Conservation (phyloP, 352 stramenopile species). For the Phytophthora boehmeriae region DNA sequence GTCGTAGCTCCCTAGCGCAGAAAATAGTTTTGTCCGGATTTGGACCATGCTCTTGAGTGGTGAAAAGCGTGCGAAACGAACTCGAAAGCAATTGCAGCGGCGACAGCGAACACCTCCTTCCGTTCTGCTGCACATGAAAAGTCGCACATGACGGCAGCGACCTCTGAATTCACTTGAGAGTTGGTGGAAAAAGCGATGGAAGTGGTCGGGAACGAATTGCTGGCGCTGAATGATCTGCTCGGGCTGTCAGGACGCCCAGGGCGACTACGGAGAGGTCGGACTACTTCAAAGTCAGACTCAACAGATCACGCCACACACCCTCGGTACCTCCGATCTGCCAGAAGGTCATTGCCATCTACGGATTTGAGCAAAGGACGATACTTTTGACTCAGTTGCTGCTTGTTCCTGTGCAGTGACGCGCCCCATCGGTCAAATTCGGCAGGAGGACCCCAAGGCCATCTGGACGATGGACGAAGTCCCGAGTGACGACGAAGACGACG, state of each 20-base stretch:
- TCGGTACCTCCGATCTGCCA: conserved; percentile 25
- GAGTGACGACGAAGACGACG: conserved; percentile 81
- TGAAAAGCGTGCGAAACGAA: conserved; percentile 23
- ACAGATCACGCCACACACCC: conserved; percentile 27
- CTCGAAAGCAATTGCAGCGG: background rate
- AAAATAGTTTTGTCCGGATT: conserved; percentile 34
- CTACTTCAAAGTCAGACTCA: conserved; percentile 19
- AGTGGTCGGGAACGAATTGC: conserved; percentile 33
- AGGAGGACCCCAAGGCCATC: conserved; percentile 68
- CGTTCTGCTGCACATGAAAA: too few species aligned
- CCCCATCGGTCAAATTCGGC: conserved; percentile 74
- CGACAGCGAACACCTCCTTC: background rate
- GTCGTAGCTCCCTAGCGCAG: conserved; percentile 10
- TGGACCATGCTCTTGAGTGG: conserved; percentile 8
- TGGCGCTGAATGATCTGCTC: conserved; percentile 44
- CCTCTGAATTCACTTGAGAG: conserved; percentile 9
- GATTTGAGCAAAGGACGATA: background rate
- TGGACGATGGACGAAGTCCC: conserved; percentile 73
- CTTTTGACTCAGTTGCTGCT: background rate
- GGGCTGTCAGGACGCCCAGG: conserved; percentile 24
- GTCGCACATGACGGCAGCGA: conserved; percentile 19
- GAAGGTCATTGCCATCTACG: conserved; percentile 33
- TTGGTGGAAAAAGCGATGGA: conserved; percentile 29
- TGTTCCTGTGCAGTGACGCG: conserved; percentile 43
- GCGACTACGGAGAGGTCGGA: conserved; percentile 33